Percentiles rank a stretch among this genome's conserved stretches.
Evolutionary conservation across 805 yeast species (phyloP).

Genomic region (Hanseniaspora singularis): DNA sequence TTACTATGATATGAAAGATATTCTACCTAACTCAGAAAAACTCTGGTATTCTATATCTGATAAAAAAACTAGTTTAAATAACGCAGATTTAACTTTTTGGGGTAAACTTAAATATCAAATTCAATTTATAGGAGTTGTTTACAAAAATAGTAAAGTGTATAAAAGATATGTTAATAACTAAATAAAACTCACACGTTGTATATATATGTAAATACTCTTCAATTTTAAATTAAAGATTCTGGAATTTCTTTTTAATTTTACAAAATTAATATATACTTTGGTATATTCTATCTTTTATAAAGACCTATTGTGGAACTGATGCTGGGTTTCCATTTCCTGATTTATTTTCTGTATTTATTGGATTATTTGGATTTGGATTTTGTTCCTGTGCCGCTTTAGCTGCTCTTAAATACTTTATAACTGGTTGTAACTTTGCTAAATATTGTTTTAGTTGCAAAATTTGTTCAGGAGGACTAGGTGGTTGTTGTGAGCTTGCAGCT

Average conservation of each 20-base stretch:
- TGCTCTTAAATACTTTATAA: conserved; percentile 7
- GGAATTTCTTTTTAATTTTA: too few relatives aligned
- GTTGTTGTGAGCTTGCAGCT: conserved; percentile 2
- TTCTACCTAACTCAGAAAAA: background rate
- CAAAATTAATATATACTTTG: too few relatives aligned
- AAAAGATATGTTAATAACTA: too few relatives aligned
- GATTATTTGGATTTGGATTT: background rate
- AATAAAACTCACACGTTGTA: too few relatives aligned
- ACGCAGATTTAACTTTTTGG: background rate
- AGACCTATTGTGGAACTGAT: too few relatives aligned
- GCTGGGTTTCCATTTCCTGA: too few relatives aligned
- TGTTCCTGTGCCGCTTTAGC: background rate
- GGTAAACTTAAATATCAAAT: background rate
- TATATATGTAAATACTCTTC: too few relatives aligned
- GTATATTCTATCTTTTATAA: too few relatives aligned
- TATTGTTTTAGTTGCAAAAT: conserved; percentile 8
- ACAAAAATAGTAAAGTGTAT: background rate
- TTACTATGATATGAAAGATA: too few relatives aligned
- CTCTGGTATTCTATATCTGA: background rate
- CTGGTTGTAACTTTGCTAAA: conserved; percentile 8
- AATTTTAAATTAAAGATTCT: too few relatives aligned
- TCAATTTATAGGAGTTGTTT: background rate
- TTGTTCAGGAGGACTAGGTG: background rate
- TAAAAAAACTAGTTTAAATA: background rate
- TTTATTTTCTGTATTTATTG: background rate